These are phyloP conservation scores for Lactarius akahatsu DNA, from an alignment of 768 basidiomycete species.

Conservation along the genomic window DNA sequence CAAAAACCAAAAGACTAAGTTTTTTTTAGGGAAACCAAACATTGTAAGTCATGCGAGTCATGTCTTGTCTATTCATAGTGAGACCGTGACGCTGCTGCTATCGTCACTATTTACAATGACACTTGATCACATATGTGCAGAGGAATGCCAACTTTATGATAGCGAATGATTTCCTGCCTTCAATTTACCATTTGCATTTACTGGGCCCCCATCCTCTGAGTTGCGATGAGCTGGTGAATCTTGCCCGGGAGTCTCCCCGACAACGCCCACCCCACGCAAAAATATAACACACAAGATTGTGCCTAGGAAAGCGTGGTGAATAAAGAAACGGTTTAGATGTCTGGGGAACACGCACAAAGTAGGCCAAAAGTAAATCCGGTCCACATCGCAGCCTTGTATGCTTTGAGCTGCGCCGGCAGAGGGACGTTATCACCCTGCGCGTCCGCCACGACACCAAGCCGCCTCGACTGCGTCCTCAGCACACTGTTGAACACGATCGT, in stretches of 20 bases:
- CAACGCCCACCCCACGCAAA: slow-evolving; percentile 44
- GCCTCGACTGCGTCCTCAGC: slow-evolving; percentile 36
- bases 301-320: slow-evolving; percentile 13
- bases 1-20: no score
- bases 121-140: no score
- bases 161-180: not conserved
- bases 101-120: not conserved
- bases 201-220: not conserved
- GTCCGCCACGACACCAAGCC: slow-evolving; percentile 37
- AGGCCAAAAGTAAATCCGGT: slow-evolving; percentile 59
- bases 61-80: not conserved
- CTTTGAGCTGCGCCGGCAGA: slow-evolving; percentile 42
- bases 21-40: no score
- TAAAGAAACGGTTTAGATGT: not conserved
- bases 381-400: slow-evolving; percentile 71
- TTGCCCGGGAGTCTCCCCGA: slow-evolving; percentile 37
- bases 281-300: slow-evolving; percentile 19
- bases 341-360: slow-evolving; percentile 43
- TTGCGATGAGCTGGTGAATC: not conserved
- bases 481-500: slow-evolving; percentile 69
- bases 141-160: no score
- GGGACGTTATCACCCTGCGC: slow-evolving; percentile 36
- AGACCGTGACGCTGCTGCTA: not conserved
- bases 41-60: no score
- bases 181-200: not conserved